phyloP scores from a whole-genome alignment of 2,329 filamentous ascomycete genomes.

The Colletotrichum sublineola region DNA sequence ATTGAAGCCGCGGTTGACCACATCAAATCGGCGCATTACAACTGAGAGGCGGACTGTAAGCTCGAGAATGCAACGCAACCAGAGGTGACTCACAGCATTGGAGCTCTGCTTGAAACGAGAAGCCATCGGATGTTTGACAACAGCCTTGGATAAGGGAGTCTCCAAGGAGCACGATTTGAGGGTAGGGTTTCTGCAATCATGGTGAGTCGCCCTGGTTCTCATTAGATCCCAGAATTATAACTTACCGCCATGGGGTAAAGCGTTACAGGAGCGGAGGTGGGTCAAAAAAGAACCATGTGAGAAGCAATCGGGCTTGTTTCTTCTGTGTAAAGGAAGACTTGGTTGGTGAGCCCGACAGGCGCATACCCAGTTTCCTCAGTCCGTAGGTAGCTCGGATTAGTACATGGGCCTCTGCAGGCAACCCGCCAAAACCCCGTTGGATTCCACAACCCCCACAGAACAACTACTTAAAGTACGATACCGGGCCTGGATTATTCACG shows the following conservation, averaged over 20 bases:
- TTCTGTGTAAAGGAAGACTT: background rate
- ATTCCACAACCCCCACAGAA: conserved; percentile 20
- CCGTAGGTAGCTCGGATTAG: conserved; percentile 6
- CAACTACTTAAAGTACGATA: background rate
- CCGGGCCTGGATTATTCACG: conserved; percentile 1
- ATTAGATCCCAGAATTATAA: background rate
- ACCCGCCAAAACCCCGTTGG: background rate
- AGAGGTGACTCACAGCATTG: conserved; percentile 69
- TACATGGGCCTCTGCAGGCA: conserved; percentile 10
- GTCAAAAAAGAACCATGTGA: background rate
- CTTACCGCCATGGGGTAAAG: conserved; percentile 12
- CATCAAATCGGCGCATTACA: conserved; percentile 82
- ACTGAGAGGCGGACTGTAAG: conserved; percentile 59
- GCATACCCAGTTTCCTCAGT: background rate
- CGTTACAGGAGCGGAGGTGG: background rate
- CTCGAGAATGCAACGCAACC: conserved; percentile 65
- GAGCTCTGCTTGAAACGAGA: conserved; percentile 80
- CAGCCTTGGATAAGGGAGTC: conserved; percentile 86
- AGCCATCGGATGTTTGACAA: conserved; percentile 73
- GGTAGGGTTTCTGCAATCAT: conserved; percentile 58
- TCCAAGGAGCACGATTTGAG: conserved; percentile 86
- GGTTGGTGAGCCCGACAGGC: background rate
- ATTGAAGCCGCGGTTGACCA: conserved; percentile 88
- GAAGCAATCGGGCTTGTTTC: background rate
- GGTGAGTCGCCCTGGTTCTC: background rate